Percentiles rank a stretch among this genome's conserved stretches.
Evolutionary conservation across 768 basidiomycete species (phyloP).

Genomic region (Amanita exitialis): DNA sequence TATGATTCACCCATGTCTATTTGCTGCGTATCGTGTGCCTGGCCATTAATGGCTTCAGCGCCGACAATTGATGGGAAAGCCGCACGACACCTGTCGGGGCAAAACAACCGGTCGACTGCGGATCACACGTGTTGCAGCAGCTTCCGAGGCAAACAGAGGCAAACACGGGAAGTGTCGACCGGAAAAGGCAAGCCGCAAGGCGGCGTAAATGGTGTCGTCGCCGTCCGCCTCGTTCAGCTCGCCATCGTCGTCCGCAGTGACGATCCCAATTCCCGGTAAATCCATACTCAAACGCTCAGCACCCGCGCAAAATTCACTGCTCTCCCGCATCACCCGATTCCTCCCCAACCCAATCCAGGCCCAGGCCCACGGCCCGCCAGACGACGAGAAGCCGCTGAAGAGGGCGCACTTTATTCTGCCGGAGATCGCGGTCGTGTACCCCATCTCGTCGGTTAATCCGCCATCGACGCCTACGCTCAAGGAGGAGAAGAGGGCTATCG

Average conservation of each 20-base stretch:
- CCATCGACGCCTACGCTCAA: constrained; percentile 71
- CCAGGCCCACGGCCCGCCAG: constrained; percentile 10
- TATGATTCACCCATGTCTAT: no score
- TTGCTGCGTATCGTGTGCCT: no score
- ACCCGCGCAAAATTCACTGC: constrained; percentile 55
- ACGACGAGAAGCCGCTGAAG: constrained; percentile 57
- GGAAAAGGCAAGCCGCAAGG: not conserved
- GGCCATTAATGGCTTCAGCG: no score
- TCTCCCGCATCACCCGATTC: constrained; percentile 67
- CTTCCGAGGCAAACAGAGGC: not conserved
- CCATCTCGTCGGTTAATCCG: constrained; percentile 76
- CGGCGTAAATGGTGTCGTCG: constrained; percentile 17
- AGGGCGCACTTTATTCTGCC: constrained; percentile 89
- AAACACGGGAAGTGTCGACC: not conserved
- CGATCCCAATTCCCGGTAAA: constrained; percentile 70
- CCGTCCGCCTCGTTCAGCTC: constrained; percentile 42
- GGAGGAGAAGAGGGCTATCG: constrained; percentile 76
- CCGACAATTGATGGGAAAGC: no score
- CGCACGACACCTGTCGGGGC: no score
- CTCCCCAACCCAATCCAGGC: constrained; percentile 45
- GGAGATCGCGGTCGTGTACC: constrained; percentile 79
- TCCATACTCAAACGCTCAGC: constrained; percentile 75
- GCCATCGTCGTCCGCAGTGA: constrained; percentile 74
- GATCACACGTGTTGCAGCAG: not conserved
- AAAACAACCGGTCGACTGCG: no score